These are phyloP conservation scores for Tremella mesenterica DNA, from an alignment of 768 basidiomycete species.

Conservation along the genomic window DNA sequence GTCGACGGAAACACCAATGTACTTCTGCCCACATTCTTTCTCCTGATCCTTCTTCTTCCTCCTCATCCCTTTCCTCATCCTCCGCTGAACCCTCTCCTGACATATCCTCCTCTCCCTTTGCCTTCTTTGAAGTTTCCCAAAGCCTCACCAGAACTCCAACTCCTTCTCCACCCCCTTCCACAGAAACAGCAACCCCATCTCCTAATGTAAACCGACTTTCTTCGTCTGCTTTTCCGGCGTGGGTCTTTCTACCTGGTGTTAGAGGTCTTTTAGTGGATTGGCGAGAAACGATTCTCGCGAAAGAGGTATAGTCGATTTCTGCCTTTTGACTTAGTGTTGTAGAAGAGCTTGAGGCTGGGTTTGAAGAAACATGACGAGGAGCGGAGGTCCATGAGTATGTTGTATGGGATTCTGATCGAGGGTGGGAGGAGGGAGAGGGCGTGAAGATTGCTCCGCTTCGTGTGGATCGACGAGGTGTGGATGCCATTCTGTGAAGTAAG, in stretches of 20 bases:
- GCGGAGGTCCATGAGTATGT: constrained; percentile 26
- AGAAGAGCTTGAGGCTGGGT: not conserved
- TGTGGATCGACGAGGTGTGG: constrained; percentile 35
- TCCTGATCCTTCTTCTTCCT: constrained; percentile 7
- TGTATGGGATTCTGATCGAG: constrained; percentile 13
- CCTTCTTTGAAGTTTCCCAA: constrained; percentile 32
- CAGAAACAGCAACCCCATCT: constrained; percentile 36
- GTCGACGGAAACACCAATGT: constrained; percentile 41
- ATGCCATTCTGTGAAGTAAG: too few relatives aligned
- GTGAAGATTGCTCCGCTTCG: constrained; percentile 29
- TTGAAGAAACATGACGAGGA: not conserved
- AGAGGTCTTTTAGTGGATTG: constrained; percentile 7
- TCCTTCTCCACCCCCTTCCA: constrained; percentile 35
- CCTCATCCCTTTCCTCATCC: constrained; percentile 8
- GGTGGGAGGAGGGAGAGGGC: constrained; percentile 17
- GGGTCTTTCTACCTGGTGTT: not conserved
- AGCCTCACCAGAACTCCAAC: constrained; percentile 35
- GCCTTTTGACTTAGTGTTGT: not conserved
- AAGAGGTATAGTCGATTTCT: constrained; percentile 21
- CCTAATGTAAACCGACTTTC: constrained; percentile 33
- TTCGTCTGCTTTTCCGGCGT: constrained; percentile 20
- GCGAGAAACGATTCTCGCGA: constrained; percentile 11
- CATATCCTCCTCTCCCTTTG: constrained; percentile 10
- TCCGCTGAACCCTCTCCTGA: constrained; percentile 14
- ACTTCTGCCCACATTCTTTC: constrained; percentile 38